A percentile compares a stretch with the other conserved stretches of the same genome.
These are phyloP conservation scores for Hericium coralloides DNA, from an alignment of 768 basidiomycete species.

Conservation along the genomic window DNA sequence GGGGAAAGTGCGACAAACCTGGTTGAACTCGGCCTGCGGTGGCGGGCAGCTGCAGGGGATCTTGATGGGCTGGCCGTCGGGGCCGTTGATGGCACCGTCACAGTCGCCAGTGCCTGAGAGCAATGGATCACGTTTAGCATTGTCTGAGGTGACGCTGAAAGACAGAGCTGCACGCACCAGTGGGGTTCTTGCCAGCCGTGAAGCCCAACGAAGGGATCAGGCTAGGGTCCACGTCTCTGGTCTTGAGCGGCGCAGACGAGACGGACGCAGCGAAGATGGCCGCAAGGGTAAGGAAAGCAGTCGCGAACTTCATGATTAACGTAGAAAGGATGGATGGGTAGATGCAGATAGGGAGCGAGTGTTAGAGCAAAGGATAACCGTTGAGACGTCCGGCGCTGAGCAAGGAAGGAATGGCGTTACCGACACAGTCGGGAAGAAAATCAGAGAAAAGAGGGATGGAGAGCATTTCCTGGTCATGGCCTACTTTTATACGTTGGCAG, in stretches of 20 bases:
- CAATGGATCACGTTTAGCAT: not conserved
- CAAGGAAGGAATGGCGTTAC: constrained; percentile 1
- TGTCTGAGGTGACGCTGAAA: not conserved
- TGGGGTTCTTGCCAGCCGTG: constrained; percentile 47
- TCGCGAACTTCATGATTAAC: constrained; percentile 6
- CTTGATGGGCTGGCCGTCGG: constrained; percentile 27
- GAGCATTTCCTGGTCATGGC: not conserved
- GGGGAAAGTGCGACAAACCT: constrained; percentile 9
- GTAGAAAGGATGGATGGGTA: not conserved
- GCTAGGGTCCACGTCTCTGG: constrained; percentile 3
- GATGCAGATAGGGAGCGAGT: not conserved
- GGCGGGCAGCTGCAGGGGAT: constrained; percentile 36
- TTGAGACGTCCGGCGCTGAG: constrained; percentile 2
- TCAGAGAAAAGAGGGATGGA: not conserved
- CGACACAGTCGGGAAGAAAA: constrained; percentile 10
- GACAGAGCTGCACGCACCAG: constrained; percentile 29
- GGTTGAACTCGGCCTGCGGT: constrained; percentile 23
- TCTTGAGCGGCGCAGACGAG: constrained; percentile 3
- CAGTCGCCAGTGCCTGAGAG: constrained; percentile 10
- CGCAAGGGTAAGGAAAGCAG: constrained; percentile 1
- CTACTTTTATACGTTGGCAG: not conserved
- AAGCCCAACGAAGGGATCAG: constrained; percentile 47
- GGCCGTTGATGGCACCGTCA: constrained; percentile 19
- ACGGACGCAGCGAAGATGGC: not conserved
- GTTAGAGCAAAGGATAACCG: not conserved